A percentile compares a stretch with the other conserved stretches of the same genome.
These are phyloP conservation scores for Malassezia restricta DNA, from an alignment of 1,284 basidiomycete genomes.

Conservation along the genomic window DNA sequence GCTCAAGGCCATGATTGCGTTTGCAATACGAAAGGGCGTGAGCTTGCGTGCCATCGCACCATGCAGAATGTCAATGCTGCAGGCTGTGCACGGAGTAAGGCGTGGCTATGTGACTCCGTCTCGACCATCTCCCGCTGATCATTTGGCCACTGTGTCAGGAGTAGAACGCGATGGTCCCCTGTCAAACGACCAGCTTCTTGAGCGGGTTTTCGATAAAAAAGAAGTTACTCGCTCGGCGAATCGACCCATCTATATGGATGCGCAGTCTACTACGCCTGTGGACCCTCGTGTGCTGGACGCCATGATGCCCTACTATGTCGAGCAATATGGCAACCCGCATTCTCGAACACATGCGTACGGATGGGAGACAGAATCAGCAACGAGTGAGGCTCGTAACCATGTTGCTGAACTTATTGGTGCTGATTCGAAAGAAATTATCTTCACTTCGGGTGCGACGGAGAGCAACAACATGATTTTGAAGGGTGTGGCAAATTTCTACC, in stretches of 20 bases:
- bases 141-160: not conserved
- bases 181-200: conserved; percentile 1
- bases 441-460: conserved; percentile 96
- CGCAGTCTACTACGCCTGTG: conserved; percentile 72
- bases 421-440: conserved; percentile 87
- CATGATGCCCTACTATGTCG: conserved; percentile 90
- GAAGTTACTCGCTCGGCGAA: conserved; percentile 20
- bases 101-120: conserved; percentile 1
- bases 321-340: conserved; percentile 96
- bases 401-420: conserved; percentile 85
- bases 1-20: conserved; percentile 5
- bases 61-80: not conserved
- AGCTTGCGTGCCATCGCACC: not conserved
- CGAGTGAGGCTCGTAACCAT: conserved; percentile 81
- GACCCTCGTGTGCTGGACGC: conserved; percentile 93
- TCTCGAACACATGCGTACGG: conserved; percentile 96
- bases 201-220: not conserved
- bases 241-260: conserved; percentile 44
- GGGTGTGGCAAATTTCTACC: conserved; percentile 75
- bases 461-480: conserved; percentile 98
- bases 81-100: not conserved
- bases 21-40: conserved; percentile 6
- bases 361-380: conserved; percentile 92
- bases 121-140: not conserved
- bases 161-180: not conserved